Conservation (phyloP, 1,284 basidiomycete species). For the Athelia psychrophila region DNA sequence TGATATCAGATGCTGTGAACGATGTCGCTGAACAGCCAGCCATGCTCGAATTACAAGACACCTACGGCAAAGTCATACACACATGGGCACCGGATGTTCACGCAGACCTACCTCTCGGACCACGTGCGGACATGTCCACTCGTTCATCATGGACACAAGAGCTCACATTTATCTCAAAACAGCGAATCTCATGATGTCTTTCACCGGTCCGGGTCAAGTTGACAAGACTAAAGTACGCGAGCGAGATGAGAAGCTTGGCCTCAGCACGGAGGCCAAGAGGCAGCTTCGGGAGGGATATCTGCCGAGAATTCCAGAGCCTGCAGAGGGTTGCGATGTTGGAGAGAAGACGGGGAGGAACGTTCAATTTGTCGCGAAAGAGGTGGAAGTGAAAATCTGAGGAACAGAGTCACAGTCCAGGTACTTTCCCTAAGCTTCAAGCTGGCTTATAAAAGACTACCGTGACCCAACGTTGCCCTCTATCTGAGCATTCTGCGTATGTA, state of each 20-base stretch:
- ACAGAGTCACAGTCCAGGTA: no score
- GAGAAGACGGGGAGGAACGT: not conserved
- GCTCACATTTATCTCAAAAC: not conserved
- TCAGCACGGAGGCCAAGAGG: constrained; percentile 33
- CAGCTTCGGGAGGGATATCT: constrained; percentile 35
- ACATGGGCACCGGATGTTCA: constrained; percentile 42
- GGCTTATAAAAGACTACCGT: no score
- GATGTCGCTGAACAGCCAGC: constrained; percentile 41
- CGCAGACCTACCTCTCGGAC: constrained; percentile 47
- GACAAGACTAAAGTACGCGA: constrained; percentile 27
- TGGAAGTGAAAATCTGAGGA: not conserved
- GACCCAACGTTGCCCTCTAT: no score
- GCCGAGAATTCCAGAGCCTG: not conserved
- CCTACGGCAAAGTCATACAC: constrained; percentile 52
- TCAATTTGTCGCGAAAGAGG: not conserved
- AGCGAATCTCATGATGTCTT: constrained; percentile 43
- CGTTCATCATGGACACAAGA: no score
- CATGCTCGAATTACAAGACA: constrained; percentile 46
- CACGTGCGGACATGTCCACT: constrained; percentile 8
- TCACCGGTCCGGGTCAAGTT: constrained; percentile 35
- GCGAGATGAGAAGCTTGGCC: constrained; percentile 33
- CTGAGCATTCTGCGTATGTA: no score
- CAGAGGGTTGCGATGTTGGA: not conserved
- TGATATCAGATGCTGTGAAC: constrained; percentile 25
- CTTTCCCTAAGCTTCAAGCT: no score